Evolutionary conservation across 1,139 yeast species (phyloP), one percentile per base, ranked within the genome.

Genomic region (Yamadazyma conglobata): DNA sequence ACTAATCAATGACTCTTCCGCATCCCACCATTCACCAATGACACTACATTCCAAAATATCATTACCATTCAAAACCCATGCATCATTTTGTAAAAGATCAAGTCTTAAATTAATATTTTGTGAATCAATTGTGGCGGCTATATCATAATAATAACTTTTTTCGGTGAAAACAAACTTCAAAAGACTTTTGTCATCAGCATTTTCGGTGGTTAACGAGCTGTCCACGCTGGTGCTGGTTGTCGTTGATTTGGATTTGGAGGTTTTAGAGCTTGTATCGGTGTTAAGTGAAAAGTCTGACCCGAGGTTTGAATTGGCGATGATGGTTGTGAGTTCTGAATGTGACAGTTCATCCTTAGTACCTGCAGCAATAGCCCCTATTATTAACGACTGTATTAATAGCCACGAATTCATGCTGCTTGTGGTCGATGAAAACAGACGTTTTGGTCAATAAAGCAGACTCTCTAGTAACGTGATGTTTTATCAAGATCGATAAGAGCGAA

Each of bases 51-150:
- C 47, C 24, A 41, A 42, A 30, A 59, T 45, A 3, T 38, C 31
- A 9, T 48, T 35, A 4, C 50, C 50, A 35, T 58, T 51, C 54
- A 64, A 42, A 1, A 58, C 65, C 68, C 68, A 64, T 1, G 60
- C 27, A 14, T 62, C 64, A 4, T 67, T 63, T 35, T 62, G 70
- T 10, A 52, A 22, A 5, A 58, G 19, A 38, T 64, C 70, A 24
- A 63, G 32, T 14, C 67, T 35, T 12, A 64, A 37, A 9, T 43
- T 47, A 12, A 60, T 19, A 2, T 22, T 10, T 23, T 44, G 48
- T 19, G 21, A 15, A 2, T 41, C 38, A 5, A 42, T 9, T 3
- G 38, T 30, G 3, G 39, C 41, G 1, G 44, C 43, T 12, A 31
- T 28, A 38, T 52, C 51, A 30, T 46, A 52, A 28, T 43, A 52